phyloP scores from a whole-genome alignment of 331 rosid species.

The Quercus tomentella region DNA sequence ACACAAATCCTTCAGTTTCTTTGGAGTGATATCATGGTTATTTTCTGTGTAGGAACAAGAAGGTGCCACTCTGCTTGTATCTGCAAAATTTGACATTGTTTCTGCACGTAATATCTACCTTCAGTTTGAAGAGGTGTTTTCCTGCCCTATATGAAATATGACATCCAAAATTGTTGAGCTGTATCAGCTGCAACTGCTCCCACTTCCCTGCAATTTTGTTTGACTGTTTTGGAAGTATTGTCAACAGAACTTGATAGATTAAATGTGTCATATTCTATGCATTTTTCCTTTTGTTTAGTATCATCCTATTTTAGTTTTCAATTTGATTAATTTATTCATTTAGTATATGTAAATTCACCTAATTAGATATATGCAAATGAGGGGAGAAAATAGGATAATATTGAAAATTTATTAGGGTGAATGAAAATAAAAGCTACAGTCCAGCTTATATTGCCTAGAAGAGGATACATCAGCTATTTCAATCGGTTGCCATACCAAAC shows the following conservation, averaged over 20 bases:
- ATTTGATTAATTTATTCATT: neutral
- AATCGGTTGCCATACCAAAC: neutral
- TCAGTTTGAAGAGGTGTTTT: conserved; percentile 79
- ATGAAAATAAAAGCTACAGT: neutral
- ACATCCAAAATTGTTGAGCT: conserved; percentile 16
- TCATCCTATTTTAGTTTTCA: neutral
- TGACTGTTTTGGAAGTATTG: neutral
- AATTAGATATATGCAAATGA: neutral
- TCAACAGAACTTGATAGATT: neutral
- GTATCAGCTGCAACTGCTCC: neutral
- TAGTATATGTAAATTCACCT: neutral
- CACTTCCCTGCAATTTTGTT: neutral
- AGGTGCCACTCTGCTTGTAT: conserved; percentile 87
- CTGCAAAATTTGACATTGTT: conserved; percentile 69
- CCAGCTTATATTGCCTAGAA: neutral
- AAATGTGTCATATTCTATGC: neutral
- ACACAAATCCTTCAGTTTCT: conserved; percentile 2
- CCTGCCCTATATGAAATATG: neutral
- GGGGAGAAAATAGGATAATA: neutral
- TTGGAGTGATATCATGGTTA: neutral
- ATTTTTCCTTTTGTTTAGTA: neutral
- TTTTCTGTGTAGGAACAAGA: conserved; percentile 69
- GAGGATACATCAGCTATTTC: neutral
- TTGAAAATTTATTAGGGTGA: neutral
- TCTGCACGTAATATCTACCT: conserved; percentile 83